These are phyloP conservation scores for Zasmidium cellare DNA, from an alignment of 2,329 filamentous ascomycete genomes.

Conservation along the genomic window DNA sequence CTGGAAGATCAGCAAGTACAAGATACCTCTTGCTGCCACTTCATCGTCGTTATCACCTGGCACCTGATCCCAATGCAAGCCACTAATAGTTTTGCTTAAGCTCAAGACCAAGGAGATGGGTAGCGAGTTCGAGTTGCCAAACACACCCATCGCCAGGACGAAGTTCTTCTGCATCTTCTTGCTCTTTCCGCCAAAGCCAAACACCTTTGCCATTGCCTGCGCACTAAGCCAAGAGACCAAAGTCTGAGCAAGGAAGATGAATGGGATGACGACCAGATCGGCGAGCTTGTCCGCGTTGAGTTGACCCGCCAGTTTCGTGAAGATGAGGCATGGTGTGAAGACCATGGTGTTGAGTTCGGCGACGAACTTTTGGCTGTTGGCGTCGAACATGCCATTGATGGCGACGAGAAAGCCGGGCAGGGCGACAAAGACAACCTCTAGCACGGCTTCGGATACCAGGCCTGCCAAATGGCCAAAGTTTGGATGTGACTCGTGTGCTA, in stretches of 20 bases:
- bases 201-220: conserved; percentile 67
- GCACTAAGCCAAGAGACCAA: conserved; percentile 81
- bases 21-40: conserved; percentile 86
- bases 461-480: conserved; percentile 69
- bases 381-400: conserved; percentile 86
- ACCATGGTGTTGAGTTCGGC: conserved; percentile 95
- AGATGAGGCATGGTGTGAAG: conserved; percentile 96
- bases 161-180: conserved; percentile 84
- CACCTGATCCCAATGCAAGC: conserved; percentile 89
- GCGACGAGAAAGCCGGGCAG: conserved; percentile 93
- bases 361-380: conserved; percentile 92
- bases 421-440: conserved; percentile 94
- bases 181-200: conserved; percentile 59
- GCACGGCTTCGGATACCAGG: conserved; percentile 89
- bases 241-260: conserved; percentile 89
- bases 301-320: conserved; percentile 94
- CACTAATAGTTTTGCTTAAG: conserved; percentile 85
- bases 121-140: conserved; percentile 96
- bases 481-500: conserved; percentile 48
- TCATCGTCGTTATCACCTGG: conserved; percentile 93
- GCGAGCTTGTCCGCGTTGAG: conserved; percentile 85
- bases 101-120: conserved; percentile 95
- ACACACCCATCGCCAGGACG: conserved; percentile 94
- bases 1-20: conserved; percentile 96
- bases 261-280: conserved; percentile 90